phyloP scores from a whole-genome alignment of 805 yeast genomes.

The Zygoascus ofunaensis region DNA sequence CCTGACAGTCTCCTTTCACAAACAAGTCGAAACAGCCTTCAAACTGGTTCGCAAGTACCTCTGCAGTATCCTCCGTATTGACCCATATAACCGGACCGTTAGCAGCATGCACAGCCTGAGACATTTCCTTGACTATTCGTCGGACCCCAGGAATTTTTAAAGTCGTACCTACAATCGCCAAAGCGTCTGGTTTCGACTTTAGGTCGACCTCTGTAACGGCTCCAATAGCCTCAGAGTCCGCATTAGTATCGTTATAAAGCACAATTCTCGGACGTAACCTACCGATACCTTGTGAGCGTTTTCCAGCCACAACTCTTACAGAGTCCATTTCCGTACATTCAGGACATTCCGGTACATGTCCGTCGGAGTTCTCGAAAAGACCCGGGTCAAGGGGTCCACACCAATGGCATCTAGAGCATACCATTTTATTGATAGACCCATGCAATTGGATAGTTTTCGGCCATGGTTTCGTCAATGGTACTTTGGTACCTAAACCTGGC shows the following conservation, averaged over 20 bases:
- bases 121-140: conserved; percentile 51
- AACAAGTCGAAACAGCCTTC: conserved; percentile 49
- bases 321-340: conserved; percentile 53
- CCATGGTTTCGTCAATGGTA: conserved; percentile 40
- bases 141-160: conserved; percentile 70
- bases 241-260: conserved; percentile 67
- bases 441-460: conserved; percentile 72
- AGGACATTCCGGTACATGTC: conserved; percentile 47
- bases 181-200: conserved; percentile 59
- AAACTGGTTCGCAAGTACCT: conserved; percentile 34
- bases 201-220: conserved; percentile 61
- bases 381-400: conserved; percentile 44
- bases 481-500: conserved; percentile 38
- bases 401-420: conserved; percentile 68
- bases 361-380: conserved; percentile 34
- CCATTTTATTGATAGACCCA: conserved; percentile 65
- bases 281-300: conserved; percentile 57
- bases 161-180: conserved; percentile 77
- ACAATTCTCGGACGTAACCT: conserved; percentile 57
- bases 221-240: conserved; percentile 84
- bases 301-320: conserved; percentile 50
- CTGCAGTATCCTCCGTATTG: conserved; percentile 38
- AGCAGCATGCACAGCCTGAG: conserved; percentile 45
- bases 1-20: conserved; percentile 59
- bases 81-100: conserved; percentile 57